A percentile compares a stretch with the other conserved stretches of the same genome.
These are phyloP conservation scores for Tricladium varicosporioides DNA, from an alignment of 2,329 filamentous ascomycete genomes.

Conservation along the genomic window DNA sequence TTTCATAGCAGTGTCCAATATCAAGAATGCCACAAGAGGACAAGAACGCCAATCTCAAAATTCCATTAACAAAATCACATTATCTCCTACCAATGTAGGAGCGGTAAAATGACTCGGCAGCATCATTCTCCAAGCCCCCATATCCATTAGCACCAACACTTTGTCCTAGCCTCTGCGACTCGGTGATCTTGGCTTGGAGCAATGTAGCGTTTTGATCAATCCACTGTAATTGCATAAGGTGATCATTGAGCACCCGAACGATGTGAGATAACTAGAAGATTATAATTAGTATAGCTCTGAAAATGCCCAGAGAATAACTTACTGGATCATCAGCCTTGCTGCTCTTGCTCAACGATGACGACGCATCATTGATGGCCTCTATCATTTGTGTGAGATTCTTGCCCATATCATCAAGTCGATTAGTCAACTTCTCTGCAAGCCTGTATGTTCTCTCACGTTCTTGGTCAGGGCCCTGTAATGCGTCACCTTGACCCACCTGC, in stretches of 20 bases:
- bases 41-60: conserved; percentile 26
- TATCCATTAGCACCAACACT: conserved; percentile 53
- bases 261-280: conserved; percentile 78
- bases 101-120: conserved; percentile 85
- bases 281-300: conserved; percentile 15
- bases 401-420: conserved; percentile 89
- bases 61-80: conserved; percentile 23
- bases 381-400: conserved; percentile 95
- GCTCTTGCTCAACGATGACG: conserved; percentile 84
- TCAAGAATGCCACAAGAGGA: conserved; percentile 20
- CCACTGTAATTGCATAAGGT: conserved; percentile 87
- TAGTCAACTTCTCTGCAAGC: conserved; percentile 87
- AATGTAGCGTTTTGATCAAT: conserved; percentile 84
- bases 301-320: conserved; percentile 39
- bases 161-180: conserved; percentile 77
- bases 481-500: conserved; percentile 72
- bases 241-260: conserved; percentile 89
- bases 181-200: conserved; percentile 77
- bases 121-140: conserved; percentile 62
- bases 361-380: conserved; percentile 93
- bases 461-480: conserved; percentile 84
- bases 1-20: conserved; percentile 16
- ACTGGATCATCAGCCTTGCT: conserved; percentile 86
- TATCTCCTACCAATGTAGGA: conserved; percentile 78
- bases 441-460: conserved; percentile 97